Conservation (phyloP, 257 asterid genomes). For the Penstemon newberryi region DNA sequence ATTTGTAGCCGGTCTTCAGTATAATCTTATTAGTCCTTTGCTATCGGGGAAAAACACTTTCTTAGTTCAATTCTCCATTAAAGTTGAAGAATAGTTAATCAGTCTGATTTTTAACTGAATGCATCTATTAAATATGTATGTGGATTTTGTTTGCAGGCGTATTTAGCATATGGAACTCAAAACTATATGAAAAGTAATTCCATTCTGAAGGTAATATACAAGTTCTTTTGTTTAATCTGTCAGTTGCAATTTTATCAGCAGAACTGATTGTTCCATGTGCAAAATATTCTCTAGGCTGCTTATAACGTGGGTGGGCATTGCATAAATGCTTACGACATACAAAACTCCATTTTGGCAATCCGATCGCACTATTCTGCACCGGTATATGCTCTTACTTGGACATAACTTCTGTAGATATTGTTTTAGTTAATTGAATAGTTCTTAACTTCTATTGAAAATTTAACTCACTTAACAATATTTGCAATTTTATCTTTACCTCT, state of each 20-base stretch:
- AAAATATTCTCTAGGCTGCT: constrained; percentile 50
- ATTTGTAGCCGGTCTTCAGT: not conserved
- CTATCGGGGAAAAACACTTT: not conserved
- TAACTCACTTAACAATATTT: not conserved
- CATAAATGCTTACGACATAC: constrained; percentile 79
- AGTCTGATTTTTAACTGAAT: constrained; percentile 1
- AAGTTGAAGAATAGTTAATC: not conserved
- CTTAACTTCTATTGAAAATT: not conserved
- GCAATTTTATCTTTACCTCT: not conserved
- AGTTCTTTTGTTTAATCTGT: constrained; percentile 3
- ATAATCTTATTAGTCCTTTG: not conserved
- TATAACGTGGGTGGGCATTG: constrained; percentile 85
- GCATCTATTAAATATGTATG: not conserved
- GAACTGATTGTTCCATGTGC: constrained; percentile 26
- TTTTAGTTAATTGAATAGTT: constrained; percentile 11
- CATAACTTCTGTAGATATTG: constrained; percentile 11
- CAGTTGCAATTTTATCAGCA: constrained; percentile 17
- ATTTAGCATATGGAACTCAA: constrained; percentile 87
- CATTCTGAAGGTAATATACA: constrained; percentile 58
- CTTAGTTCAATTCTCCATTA: not conserved
- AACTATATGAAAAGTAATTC: constrained; percentile 59
- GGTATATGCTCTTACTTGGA: constrained; percentile 43
- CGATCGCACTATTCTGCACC: constrained; percentile 77
- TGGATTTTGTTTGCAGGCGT: constrained; percentile 57
- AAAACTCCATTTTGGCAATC: constrained; percentile 73